A percentile compares a stretch with the other conserved stretches of the same genome.
These are phyloP conservation scores for Hypomyces perniciosus DNA, from an alignment of 2,329 filamentous ascomycete species.

Conservation along the genomic window DNA sequence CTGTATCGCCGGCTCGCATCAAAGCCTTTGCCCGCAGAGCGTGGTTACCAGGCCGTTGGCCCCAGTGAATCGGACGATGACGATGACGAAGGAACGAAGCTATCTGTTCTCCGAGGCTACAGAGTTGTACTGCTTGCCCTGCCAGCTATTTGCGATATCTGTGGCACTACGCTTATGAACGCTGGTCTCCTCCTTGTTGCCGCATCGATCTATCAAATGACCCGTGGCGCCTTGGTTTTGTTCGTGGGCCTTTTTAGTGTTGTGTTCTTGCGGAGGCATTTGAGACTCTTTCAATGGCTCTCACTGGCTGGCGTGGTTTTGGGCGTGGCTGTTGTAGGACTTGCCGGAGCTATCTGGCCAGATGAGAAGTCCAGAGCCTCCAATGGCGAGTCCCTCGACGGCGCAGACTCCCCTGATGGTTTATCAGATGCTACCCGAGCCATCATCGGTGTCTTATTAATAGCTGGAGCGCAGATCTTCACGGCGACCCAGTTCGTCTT, in stretches of 20 bases:
- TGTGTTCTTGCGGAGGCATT: conserved; percentile 72
- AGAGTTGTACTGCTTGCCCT: conserved; percentile 71
- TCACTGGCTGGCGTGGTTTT: conserved; percentile 79
- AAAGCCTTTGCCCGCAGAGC: conserved; percentile 35
- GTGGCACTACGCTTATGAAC: conserved; percentile 96
- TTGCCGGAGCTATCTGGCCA: conserved; percentile 77
- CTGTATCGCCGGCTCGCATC: conserved; percentile 56
- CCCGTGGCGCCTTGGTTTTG: conserved; percentile 83
- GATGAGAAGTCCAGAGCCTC: conserved; percentile 49
- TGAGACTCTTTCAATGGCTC: conserved; percentile 88
- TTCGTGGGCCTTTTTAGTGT: conserved; percentile 97
- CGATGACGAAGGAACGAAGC: conserved; percentile 24
- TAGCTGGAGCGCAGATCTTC: conserved; percentile 92
- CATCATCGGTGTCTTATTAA: conserved; percentile 78
- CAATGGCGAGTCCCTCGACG: conserved; percentile 26
- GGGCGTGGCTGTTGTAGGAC: conserved; percentile 83
- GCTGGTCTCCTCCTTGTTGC: conserved; percentile 89
- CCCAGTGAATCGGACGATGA: conserved; percentile 32
- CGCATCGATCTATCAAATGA: conserved; percentile 98
- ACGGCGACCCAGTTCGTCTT: conserved; percentile 94
- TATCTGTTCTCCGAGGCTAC: conserved; percentile 62
- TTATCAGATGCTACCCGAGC: conserved; percentile 41
- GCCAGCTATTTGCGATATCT: conserved; percentile 88
- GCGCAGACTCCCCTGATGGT: conserved; percentile 35
- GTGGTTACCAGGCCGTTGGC: conserved; percentile 62